Conservation (phyloP, 1,284 basidiomycete species). For the Apiotrichum porosum region DNA sequence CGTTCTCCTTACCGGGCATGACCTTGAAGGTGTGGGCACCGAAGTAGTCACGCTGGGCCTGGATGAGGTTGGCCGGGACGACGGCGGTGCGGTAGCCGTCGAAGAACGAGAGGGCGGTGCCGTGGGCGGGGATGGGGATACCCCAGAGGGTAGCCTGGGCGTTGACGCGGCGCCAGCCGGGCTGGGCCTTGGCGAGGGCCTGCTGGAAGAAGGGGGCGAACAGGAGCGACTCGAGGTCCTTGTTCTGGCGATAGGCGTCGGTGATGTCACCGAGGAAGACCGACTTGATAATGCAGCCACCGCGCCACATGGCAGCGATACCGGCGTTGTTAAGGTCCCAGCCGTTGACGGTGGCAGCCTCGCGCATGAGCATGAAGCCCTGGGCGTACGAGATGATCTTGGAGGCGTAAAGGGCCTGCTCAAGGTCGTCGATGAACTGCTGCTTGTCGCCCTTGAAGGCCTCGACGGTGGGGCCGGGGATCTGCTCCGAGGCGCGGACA, state of each 20-base stretch:
- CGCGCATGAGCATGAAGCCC: constrained; percentile 99
- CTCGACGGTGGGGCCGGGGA: constrained; percentile 84
- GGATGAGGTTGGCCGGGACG: constrained; percentile 89
- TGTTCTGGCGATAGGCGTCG: constrained; percentile 81
- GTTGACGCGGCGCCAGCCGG: constrained; percentile 95
- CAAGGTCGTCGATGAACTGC: constrained; percentile 93
- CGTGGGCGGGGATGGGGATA: constrained; percentile 92
- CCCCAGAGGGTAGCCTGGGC: constrained; percentile 98
- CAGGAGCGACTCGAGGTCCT: constrained; percentile 83
- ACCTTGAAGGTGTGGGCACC: constrained; percentile 86
- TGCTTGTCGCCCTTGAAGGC: constrained; percentile 96
- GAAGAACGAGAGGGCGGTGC: constrained; percentile 96
- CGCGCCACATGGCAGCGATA: constrained; percentile 99
- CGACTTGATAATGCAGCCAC: constrained; percentile 97
- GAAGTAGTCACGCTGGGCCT: constrained; percentile 70
- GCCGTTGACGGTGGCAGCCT: constrained; percentile 89
- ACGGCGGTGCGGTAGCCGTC: constrained; percentile 88
- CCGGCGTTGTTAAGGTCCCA: constrained; percentile 69
- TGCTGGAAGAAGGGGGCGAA: constrained; percentile 99
- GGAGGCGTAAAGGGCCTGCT: constrained; percentile 97
- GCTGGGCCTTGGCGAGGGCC: constrained; percentile 89
- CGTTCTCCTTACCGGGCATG: constrained; percentile 80
- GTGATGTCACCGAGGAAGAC: constrained; percentile 96
- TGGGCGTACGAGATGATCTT: constrained; percentile 99
- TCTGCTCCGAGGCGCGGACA: constrained; percentile 81